A percentile compares a stretch with the other conserved stretches of the same genome.
phyloP scores from a whole-genome alignment of 2,329 filamentous ascomycete species.

The Sclerotinia spermophila region DNA sequence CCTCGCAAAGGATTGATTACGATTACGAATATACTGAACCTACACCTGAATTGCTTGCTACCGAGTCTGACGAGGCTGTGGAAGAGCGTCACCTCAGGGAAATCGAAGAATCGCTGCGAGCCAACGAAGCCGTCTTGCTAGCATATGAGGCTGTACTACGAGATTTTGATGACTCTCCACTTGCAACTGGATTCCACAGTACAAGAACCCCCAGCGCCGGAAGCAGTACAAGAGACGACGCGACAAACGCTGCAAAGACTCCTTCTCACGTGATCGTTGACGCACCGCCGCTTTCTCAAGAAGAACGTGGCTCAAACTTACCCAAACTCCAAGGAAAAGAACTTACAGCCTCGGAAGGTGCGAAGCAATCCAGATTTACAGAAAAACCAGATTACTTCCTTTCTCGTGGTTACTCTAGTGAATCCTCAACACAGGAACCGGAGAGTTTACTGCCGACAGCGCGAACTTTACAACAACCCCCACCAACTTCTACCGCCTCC shows the following conservation, averaged over 20 bases:
- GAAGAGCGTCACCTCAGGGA: neutral
- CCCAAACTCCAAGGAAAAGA: neutral
- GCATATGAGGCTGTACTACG: neutral
- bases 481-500: neutral
- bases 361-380: neutral
- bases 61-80: neutral
- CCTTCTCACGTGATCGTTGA: neutral
- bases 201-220: neutral
- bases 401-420: neutral
- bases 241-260: neutral
- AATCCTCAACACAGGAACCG: neutral
- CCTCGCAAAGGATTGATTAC: neutral
- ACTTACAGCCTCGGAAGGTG: neutral
- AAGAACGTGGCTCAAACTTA: neutral
- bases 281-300: neutral
- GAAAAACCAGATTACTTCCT: neutral
- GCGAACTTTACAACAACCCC: neutral
- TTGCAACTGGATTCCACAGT: neutral
- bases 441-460: neutral
- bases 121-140: neutral
- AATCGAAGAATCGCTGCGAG: neutral
- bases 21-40: neutral
- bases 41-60: neutral
- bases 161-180: neutral
- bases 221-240: neutral